Evolutionary conservation across 306 rosid species (phyloP).

Genomic region (Mucuna pruriens): DNA sequence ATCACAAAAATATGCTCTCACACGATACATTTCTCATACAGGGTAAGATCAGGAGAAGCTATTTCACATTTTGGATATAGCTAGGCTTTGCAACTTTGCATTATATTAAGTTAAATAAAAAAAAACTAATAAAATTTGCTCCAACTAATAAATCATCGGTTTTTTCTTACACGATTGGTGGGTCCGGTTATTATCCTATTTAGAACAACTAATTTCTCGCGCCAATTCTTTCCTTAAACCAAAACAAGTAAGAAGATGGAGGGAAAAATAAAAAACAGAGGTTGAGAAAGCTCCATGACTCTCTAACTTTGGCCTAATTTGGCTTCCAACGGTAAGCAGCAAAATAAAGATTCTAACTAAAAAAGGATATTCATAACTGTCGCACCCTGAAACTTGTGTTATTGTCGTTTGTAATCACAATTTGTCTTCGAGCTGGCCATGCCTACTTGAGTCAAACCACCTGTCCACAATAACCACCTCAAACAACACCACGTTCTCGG

Average conservation of each 20-base stretch:
- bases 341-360: neutral
- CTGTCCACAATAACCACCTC: constrained; percentile 12
- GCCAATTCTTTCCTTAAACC: neutral
- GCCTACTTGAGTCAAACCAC: constrained; percentile 6
- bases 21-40: too few relatives aligned
- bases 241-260: neutral
- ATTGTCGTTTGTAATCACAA: neutral
- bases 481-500: neutral
- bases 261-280: neutral
- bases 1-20: too few relatives aligned
- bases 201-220: neutral
- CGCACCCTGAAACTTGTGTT: neutral
- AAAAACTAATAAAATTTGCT: too few relatives aligned
- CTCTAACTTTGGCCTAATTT: neutral
- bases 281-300: constrained; percentile 22
- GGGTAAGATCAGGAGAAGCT: too few relatives aligned
- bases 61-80: too few relatives aligned
- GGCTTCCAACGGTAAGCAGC: constrained; percentile 16
- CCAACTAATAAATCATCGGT: too few relatives aligned
- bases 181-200: neutral
- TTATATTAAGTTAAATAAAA: too few relatives aligned
- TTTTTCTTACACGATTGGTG: neutral
- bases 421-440: neutral
- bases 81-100: too few relatives aligned
- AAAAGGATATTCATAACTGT: neutral